These are phyloP conservation scores for Cicer yamashitae DNA, from an alignment of 306 rosid species.

Conservation along the genomic window DNA sequence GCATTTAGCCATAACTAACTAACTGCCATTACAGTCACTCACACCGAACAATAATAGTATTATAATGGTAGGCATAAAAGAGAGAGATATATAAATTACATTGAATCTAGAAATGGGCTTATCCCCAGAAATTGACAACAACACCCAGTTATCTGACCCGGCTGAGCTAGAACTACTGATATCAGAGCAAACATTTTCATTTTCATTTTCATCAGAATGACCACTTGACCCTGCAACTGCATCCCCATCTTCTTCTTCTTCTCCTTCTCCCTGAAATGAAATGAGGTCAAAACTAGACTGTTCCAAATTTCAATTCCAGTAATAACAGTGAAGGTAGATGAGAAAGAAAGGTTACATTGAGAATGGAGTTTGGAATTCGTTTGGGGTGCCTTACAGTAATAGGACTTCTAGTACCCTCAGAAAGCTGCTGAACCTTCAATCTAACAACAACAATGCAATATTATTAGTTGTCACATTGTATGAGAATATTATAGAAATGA, in stretches of 20 bases:
- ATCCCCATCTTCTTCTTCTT: slow-evolving; percentile 55
- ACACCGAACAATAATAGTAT: not conserved
- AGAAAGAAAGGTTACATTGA: slow-evolving; percentile 56
- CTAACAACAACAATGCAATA: slow-evolving; percentile 34
- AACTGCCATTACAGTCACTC: not conserved
- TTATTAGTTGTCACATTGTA: not conserved
- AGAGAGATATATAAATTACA: slow-evolving; percentile 14
- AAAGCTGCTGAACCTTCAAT: slow-evolving; percentile 79
- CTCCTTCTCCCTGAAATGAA: slow-evolving; percentile 47
- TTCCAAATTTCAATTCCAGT: not conserved
- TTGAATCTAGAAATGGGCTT: slow-evolving; percentile 54
- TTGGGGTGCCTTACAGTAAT: slow-evolving; percentile 69
- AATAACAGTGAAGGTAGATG: not conserved
- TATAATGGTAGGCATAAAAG: not conserved
- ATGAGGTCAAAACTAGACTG: not conserved
- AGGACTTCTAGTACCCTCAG: slow-evolving; percentile 87
- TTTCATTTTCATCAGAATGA: slow-evolving; percentile 69
- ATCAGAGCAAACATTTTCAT: slow-evolving; percentile 60
- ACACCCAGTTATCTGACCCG: slow-evolving; percentile 77
- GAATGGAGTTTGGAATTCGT: slow-evolving; percentile 62
- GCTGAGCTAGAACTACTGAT: slow-evolving; percentile 54
- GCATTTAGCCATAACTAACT: not conserved
- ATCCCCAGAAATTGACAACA: slow-evolving; percentile 55
- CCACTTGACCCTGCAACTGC: slow-evolving; percentile 54
- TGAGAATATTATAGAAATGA: not conserved